Conservation (phyloP, 306 rosid species). For the Psophocarpus tetragonolobus region DNA sequence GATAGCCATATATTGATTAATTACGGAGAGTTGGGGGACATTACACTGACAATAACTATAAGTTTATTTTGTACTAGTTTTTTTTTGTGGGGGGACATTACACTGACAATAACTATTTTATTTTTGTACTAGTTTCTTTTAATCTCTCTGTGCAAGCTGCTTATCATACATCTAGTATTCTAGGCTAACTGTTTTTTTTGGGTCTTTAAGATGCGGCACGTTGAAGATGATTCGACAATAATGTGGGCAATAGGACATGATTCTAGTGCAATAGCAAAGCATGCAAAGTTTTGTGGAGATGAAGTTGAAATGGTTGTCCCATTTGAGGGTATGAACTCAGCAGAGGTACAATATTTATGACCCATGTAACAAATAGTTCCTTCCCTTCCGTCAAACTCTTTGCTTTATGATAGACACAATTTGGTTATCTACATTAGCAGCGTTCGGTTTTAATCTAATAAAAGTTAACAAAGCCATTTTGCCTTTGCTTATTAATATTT, state of each 20-base stretch:
- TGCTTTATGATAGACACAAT: constrained; percentile 13
- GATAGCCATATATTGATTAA: neutral
- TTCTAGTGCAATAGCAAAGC: constrained; percentile 71
- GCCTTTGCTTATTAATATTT: neutral
- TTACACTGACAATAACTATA: neutral
- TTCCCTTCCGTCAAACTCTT: constrained; percentile 1
- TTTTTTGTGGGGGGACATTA: neutral
- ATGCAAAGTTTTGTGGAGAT: constrained; percentile 53
- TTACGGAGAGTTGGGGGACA: neutral
- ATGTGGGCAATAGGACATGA: constrained; percentile 83
- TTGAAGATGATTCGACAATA: constrained; percentile 72
- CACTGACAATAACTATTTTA: neutral
- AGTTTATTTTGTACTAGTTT: neutral
- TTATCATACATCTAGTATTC: constrained; percentile 7
- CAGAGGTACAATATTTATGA: constrained; percentile 58
- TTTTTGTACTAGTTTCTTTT: neutral
- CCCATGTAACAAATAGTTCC: neutral
- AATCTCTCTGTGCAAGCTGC: constrained; percentile 21
- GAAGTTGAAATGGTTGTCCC: constrained; percentile 83
- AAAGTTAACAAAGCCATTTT: neutral
- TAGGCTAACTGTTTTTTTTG: constrained; percentile 27
- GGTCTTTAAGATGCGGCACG: constrained; percentile 62
- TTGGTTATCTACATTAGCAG: neutral
- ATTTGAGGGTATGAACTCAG: constrained; percentile 64
- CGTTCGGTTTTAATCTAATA: neutral